Percentiles rank a stretch among this genome's conserved stretches.
Conservation (phyloP, 2,329 filamentous ascomycete species). For the Trichoderma simmonsii region DNA sequence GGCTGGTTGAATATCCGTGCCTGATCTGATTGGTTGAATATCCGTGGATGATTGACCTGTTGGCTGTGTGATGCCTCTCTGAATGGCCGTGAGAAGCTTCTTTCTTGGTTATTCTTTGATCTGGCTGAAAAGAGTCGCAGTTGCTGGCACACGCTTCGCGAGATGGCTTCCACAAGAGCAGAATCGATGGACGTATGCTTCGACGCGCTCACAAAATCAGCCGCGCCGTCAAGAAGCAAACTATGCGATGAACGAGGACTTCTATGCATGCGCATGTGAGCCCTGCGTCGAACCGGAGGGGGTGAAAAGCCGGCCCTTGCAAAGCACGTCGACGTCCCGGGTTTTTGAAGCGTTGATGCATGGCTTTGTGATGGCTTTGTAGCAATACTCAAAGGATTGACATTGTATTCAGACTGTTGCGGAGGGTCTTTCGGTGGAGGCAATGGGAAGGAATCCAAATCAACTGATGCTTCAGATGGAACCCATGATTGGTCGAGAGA, state of each 20-base stretch:
- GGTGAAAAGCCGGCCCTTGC: neutral
- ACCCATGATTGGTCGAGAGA: slow-evolving; percentile 1
- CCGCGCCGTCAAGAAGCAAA: slow-evolving; percentile 21
- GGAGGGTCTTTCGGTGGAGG: slow-evolving; percentile 2
- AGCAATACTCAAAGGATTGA: neutral
- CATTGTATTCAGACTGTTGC: neutral
- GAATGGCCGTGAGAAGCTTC: neutral
- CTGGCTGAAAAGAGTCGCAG: slow-evolving; percentile 38
- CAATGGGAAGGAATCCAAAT: slow-evolving; percentile 20
- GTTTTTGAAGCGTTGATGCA: neutral
- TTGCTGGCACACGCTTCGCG: slow-evolving; percentile 45
- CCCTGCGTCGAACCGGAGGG: neutral
- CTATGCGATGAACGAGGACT: neutral
- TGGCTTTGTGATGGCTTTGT: neutral
- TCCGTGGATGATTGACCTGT: slow-evolving; percentile 23
- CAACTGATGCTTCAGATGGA: slow-evolving; percentile 9
- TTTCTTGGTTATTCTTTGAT: slow-evolving; percentile 12
- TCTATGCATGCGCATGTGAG: neutral
- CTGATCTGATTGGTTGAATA: slow-evolving; percentile 42
- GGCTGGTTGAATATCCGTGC: slow-evolving; percentile 41
- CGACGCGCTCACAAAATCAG: slow-evolving; percentile 22
- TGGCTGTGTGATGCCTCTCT: neutral
- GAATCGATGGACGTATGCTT: slow-evolving; percentile 37
- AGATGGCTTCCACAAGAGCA: slow-evolving; percentile 43
- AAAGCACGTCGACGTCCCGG: neutral